phyloP scores from a whole-genome alignment of 805 yeast genomes.

The Candida morakotiae region DNA sequence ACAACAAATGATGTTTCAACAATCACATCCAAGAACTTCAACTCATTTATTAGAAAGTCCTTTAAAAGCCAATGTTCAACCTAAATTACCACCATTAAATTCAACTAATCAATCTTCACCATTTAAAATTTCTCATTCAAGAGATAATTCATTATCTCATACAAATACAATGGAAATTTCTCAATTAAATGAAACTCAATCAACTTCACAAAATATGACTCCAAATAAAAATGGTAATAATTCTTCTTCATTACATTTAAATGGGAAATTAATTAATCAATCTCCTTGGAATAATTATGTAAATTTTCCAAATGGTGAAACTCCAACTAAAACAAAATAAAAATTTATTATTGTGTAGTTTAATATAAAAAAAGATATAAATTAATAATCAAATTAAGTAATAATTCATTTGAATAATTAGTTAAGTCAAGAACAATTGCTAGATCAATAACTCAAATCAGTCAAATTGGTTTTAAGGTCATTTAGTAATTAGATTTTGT shows the following conservation, averaged over 20 bases:
- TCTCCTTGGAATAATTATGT: slow-evolving; percentile 5
- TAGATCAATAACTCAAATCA: no score
- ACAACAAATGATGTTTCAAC: slow-evolving; percentile 4
- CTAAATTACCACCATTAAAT: slow-evolving; percentile 4
- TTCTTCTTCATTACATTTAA: slow-evolving; percentile 1
- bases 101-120: slow-evolving; percentile 5
- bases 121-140: slow-evolving; percentile 19
- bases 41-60: slow-evolving; percentile 4
- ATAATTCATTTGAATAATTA: no score
- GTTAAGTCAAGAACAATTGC: not conserved
- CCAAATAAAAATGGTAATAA: slow-evolving; percentile 2
- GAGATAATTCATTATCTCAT: slow-evolving; percentile 25
- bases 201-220: slow-evolving; percentile 1
- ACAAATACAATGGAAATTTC: slow-evolving; percentile 1
- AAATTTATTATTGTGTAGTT: slow-evolving; percentile 1
- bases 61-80: slow-evolving; percentile 2
- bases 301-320: slow-evolving; percentile 22
- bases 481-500: no score
- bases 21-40: slow-evolving; percentile 9
- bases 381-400: no score
- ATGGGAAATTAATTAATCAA: slow-evolving; percentile 4
- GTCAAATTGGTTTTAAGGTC: no score
- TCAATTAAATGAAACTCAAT: slow-evolving; percentile 3
- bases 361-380: no score
- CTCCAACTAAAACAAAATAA: slow-evolving; percentile 37